phyloP scores from a whole-genome alignment of 768 basidiomycete genomes.

The Kwoniella mangroviensis region DNA sequence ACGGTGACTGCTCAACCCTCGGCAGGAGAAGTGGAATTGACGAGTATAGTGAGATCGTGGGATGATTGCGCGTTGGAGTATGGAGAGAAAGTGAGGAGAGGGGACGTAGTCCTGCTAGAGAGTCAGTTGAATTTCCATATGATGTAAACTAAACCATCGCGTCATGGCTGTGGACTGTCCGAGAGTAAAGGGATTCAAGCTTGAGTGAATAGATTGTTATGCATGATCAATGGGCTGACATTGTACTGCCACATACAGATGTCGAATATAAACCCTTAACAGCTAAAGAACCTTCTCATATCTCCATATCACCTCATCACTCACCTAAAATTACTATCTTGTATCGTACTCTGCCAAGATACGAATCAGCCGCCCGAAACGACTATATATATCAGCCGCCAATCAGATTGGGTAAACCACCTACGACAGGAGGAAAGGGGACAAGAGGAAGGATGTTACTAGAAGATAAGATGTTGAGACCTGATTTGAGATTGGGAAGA shows the following conservation, averaged over 20 bases:
- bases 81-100: slow-evolving; percentile 39
- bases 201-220: no score
- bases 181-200: no score
- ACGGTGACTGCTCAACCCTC: slow-evolving; percentile 27
- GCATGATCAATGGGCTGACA: no score
- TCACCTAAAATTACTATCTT: slow-evolving; percentile 38
- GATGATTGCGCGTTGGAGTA: slow-evolving; percentile 41
- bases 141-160: no score
- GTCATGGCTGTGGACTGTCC: no score
- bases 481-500: slow-evolving; percentile 45
- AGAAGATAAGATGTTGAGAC: slow-evolving; percentile 41
- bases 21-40: slow-evolving; percentile 12
- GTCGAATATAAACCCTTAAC: slow-evolving; percentile 36
- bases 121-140: no score
- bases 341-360: slow-evolving; percentile 47
- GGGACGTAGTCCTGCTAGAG: slow-evolving; percentile 47
- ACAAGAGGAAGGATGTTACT: slow-evolving; percentile 19
- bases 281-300: slow-evolving; percentile 33
- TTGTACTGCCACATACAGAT: slow-evolving; percentile 19
- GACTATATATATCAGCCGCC: slow-evolving; percentile 16
- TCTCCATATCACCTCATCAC: slow-evolving; percentile 24
- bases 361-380: slow-evolving; percentile 3
- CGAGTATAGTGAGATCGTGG: slow-evolving; percentile 44
- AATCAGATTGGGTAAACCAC: not conserved
- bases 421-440: not conserved